These are phyloP conservation scores for Gyromitra esculenta DNA, from an alignment of 2,329 filamentous ascomycete genomes.

Conservation along the genomic window DNA sequence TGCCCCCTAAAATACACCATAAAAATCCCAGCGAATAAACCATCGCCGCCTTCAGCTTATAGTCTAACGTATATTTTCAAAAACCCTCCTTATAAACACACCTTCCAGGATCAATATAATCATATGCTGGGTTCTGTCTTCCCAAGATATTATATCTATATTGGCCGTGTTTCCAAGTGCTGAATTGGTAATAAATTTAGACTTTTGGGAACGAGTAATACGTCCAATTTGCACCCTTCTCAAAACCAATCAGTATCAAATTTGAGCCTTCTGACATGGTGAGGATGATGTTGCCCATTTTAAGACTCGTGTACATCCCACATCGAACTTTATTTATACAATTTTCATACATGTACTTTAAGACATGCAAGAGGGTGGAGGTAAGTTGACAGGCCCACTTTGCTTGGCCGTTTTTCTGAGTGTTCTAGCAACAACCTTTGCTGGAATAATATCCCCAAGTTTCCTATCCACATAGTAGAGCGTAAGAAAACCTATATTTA, in stretches of 20 bases:
- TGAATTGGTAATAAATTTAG: neutral
- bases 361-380: too few relatives aligned
- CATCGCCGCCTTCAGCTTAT: slow-evolving; percentile 1
- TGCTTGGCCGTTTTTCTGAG: too few relatives aligned
- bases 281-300: slow-evolving; percentile 23
- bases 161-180: too few relatives aligned
- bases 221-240: slow-evolving; percentile 8
- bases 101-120: slow-evolving; percentile 1
- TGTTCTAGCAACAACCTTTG: too few relatives aligned
- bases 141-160: neutral
- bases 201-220: slow-evolving; percentile 3
- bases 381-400: too few relatives aligned
- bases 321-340: neutral
- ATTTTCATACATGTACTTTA: neutral
- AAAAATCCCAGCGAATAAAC: slow-evolving; percentile 14
- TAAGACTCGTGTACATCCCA: slow-evolving; percentile 4
- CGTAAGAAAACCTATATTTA: too few relatives aligned
- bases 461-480: too few relatives aligned
- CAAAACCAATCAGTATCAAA: slow-evolving; percentile 25
- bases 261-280: neutral
- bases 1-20: slow-evolving; percentile 9
- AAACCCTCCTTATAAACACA: neutral
- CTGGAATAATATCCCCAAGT: too few relatives aligned
- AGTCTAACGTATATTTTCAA: neutral
- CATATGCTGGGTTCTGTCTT: slow-evolving; percentile 8